Conservation (phyloP, 2,329 filamentous ascomycete species). For the Beauveria sp. region DNA sequence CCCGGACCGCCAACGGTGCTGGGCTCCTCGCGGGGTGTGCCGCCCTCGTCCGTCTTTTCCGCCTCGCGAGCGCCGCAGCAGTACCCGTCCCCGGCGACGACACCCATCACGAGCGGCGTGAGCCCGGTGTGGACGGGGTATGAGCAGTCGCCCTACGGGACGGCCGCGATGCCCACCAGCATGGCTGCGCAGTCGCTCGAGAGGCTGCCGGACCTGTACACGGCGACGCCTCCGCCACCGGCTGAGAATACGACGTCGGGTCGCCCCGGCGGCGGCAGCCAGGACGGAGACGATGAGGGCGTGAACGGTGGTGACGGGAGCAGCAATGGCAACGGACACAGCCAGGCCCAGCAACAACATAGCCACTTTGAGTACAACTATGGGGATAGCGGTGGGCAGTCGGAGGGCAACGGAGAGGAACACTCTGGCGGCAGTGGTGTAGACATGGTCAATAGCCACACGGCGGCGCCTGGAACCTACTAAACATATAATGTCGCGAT, state of each 20-base stretch:
- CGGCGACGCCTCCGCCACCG: not conserved
- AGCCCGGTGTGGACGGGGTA: conserved; percentile 3
- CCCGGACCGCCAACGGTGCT: conserved; percentile 1
- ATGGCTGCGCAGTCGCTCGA: not conserved
- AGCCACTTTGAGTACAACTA: not conserved
- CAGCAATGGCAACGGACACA: not conserved
- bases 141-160: not conserved
- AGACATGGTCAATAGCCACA: not conserved
- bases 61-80: not conserved
- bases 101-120: not conserved
- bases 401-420: not conserved
- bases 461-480: not conserved
- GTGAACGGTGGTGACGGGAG: not conserved
- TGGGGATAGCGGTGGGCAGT: not conserved
- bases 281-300: not conserved
- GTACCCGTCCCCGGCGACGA: conserved; percentile 6
- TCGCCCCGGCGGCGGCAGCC: not conserved
- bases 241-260: not conserved
- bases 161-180: not conserved
- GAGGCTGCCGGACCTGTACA: conserved; percentile 2
- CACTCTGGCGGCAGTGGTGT: not conserved
- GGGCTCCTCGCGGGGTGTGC: conserved; percentile 1
- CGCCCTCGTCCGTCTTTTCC: not conserved
- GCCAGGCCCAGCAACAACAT: not conserved
- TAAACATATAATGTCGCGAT: too few relatives aligned